Percentiles rank a stretch among this genome's conserved stretches.
Evolutionary conservation across 345 rosid species (phyloP).

Genomic region (Salix arbutifolia): DNA sequence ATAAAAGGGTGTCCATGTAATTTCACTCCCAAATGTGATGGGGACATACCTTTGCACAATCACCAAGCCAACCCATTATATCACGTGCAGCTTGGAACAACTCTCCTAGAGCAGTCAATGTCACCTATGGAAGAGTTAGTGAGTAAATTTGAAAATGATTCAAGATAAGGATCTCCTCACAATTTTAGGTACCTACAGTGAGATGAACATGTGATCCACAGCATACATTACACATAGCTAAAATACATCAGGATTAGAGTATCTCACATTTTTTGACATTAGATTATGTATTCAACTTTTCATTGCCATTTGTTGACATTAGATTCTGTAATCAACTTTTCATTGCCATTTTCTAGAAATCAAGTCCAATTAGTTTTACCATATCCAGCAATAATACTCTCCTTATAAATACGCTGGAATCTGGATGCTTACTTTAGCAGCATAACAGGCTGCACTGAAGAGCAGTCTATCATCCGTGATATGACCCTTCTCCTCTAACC

Average conservation of each 20-base stretch:
- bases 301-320: background rate
- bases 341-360: background rate
- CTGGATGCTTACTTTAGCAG: conserved; percentile 71
- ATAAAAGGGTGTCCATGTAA: background rate
- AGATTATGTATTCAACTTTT: conserved; percentile 1
- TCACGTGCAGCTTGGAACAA: conserved; percentile 91
- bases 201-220: background rate
- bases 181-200: background rate
- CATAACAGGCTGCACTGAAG: conserved; percentile 80
- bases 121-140: conserved; percentile 49
- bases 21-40: background rate
- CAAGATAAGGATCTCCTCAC: background rate
- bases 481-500: conserved; percentile 85
- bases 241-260: background rate
- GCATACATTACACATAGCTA: background rate
- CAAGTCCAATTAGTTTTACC: background rate
- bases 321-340: conserved; percentile 1
- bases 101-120: conserved; percentile 83
- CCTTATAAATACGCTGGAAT: background rate
- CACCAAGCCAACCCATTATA: conserved; percentile 95
- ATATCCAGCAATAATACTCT: conserved; percentile 1
- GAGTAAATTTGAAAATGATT: conserved; percentile 9
- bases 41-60: conserved; percentile 74
- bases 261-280: background rate
- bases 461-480: conserved; percentile 75